Evolutionary conservation across 2,329 filamentous ascomycete species (phyloP).

Genomic region (Lecanicillium sp.): DNA sequence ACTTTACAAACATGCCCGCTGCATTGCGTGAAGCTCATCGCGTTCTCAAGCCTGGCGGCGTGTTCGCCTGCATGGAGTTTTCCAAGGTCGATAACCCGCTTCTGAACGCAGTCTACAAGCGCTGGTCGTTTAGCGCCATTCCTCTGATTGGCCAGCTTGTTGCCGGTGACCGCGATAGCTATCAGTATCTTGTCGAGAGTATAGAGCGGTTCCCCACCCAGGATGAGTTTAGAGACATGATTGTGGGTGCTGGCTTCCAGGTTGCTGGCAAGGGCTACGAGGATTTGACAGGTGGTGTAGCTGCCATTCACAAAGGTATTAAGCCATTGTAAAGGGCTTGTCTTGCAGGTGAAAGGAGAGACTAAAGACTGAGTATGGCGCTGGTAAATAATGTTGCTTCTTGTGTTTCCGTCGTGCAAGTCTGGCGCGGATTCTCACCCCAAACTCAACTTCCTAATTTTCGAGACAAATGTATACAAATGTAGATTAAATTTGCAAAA

Average conservation of each 20-base stretch:
- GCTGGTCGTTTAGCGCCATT: conserved; percentile 92
- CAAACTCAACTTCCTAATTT: too few species aligned
- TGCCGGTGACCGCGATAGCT: conserved; percentile 87
- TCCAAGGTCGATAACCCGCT: conserved; percentile 68
- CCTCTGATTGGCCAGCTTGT: conserved; percentile 93
- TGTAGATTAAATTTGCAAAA: too few species aligned
- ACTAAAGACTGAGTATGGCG: background rate
- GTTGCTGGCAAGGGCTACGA: conserved; percentile 79
- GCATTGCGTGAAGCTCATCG: conserved; percentile 78
- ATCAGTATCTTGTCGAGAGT: conserved; percentile 97
- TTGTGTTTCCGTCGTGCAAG: too few species aligned
- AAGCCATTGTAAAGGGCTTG: conserved; percentile 52
- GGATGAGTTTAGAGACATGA: conserved; percentile 75
- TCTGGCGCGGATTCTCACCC: too few species aligned
- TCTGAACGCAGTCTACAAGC: conserved; percentile 82
- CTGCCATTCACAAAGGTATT: conserved; percentile 92
- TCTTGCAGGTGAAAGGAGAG: background rate
- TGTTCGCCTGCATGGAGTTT: conserved; percentile 96
- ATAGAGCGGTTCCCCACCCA: conserved; percentile 91
- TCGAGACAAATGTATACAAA: too few species aligned
- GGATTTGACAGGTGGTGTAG: conserved; percentile 85
- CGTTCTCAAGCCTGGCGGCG: conserved; percentile 85
- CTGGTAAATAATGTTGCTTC: too few species aligned
- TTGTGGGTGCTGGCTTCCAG: conserved; percentile 73
- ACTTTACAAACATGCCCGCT: conserved; percentile 85